Conservation (phyloP, 345 rosid species). For the Brassica rapa region DNA sequence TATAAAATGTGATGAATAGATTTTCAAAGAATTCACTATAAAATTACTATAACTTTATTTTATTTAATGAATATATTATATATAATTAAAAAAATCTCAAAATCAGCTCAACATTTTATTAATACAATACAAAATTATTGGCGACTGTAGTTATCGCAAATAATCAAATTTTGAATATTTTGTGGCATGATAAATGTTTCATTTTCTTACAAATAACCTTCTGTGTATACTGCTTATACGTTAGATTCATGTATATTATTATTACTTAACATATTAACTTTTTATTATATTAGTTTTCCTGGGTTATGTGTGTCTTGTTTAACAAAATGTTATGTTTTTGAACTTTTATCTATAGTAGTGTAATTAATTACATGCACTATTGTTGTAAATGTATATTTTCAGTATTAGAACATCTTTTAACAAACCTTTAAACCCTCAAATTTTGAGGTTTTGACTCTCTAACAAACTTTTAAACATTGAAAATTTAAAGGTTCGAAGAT, state of each 20-base stretch:
- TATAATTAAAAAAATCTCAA: neutral
- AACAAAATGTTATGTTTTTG: neutral
- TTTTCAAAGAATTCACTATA: neutral
- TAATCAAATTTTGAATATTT: no score
- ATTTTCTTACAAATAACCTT: neutral
- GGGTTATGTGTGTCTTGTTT: neutral
- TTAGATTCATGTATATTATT: neutral
- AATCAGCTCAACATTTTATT: neutral
- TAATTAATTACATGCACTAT: neutral
- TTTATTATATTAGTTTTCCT: neutral
- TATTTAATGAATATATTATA: neutral
- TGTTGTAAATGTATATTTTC: neutral
- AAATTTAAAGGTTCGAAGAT: no score
- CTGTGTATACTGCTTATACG: neutral
- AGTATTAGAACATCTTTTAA: neutral
- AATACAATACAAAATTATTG: neutral
- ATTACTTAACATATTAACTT: neutral
- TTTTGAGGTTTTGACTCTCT: neutral
- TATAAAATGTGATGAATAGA: neutral
- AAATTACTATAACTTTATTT: neutral
- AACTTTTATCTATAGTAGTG: neutral
- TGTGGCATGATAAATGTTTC: neutral
- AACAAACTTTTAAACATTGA: no score
- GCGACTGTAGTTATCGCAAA: neutral
- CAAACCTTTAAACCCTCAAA: no score